Percentiles rank a stretch among this genome's conserved stretches.
Evolutionary conservation across 345 rosid species (phyloP).

Genomic region (Noccaea bulbosa): DNA sequence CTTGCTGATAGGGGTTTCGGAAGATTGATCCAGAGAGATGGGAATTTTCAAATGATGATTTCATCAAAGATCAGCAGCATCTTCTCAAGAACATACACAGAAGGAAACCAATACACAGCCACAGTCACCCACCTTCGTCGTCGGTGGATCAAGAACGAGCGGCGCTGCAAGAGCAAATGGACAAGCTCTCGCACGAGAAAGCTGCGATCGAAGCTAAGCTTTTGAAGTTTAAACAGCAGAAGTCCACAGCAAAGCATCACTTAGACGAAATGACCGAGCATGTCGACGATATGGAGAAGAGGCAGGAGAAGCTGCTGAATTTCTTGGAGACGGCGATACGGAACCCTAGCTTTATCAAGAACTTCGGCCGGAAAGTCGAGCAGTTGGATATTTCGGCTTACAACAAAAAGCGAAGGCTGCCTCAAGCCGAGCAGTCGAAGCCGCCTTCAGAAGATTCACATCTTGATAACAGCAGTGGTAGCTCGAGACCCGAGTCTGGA

Average conservation of each 20-base stretch:
- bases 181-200: conserved; percentile 71
- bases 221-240: conserved; percentile 56
- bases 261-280: conserved; percentile 60
- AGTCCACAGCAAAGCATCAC: conserved; percentile 60
- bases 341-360: conserved; percentile 62
- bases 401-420: conserved; percentile 80
- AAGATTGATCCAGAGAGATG: conserved; percentile 92
- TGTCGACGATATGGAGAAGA: conserved; percentile 60
- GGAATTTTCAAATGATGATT: conserved; percentile 93
- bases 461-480: conserved; percentile 59
- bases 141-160: conserved; percentile 70
- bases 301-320: conserved; percentile 65
- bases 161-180: conserved; percentile 67
- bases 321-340: conserved; percentile 63
- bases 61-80: conserved; percentile 83
- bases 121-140: conserved; percentile 66
- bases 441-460: conserved; percentile 60
- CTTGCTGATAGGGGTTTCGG: conserved; percentile 72
- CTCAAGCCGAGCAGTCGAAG: conserved; percentile 64
- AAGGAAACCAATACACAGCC: conserved; percentile 93
- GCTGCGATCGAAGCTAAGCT: conserved; percentile 68
- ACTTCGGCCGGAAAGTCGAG: conserved; percentile 64
- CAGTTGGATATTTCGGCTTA: conserved; percentile 70
- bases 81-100: conserved; percentile 87
- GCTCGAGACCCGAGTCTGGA: conserved; percentile 69